phyloP scores from a whole-genome alignment of 2,329 filamentous ascomycete species.

The Botrytis byssoidea region DNA sequence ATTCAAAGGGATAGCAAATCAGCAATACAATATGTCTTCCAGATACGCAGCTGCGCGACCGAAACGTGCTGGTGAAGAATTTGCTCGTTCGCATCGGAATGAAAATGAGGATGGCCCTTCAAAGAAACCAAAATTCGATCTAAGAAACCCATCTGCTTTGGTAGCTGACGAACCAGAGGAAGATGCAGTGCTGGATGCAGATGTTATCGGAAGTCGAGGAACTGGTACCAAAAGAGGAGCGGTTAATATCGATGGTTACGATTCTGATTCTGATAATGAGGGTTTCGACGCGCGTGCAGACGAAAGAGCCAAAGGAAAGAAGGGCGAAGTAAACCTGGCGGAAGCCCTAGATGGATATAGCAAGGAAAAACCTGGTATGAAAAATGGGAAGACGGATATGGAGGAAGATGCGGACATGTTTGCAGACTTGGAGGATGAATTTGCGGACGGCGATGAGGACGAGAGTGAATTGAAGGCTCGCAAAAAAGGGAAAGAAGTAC shows the following conservation, averaged over 20 bases:
- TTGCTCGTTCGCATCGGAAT: constrained; percentile 70
- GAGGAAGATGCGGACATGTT: constrained; percentile 84
- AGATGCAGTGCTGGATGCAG: constrained; percentile 78
- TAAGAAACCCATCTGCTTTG: constrained; percentile 89
- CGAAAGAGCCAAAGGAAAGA: constrained; percentile 49
- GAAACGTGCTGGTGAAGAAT: constrained; percentile 80
- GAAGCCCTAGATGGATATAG: constrained; percentile 57
- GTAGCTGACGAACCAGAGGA: constrained; percentile 77
- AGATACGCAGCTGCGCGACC: constrained; percentile 68
- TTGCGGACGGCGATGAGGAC: constrained; percentile 53
- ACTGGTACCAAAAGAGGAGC: constrained; percentile 83
- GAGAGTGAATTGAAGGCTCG: constrained; percentile 49
- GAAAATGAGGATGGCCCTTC: constrained; percentile 48
- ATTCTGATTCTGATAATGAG: constrained; percentile 90
- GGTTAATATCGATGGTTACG: constrained; percentile 95
- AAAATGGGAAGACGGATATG: constrained; percentile 44
- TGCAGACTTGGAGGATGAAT: constrained; percentile 63
- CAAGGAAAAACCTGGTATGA: constrained; percentile 35
- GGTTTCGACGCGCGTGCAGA: constrained; percentile 77
- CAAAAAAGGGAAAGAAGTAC: constrained; percentile 63
- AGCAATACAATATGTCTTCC: constrained; percentile 50
- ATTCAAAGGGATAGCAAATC: background rate
- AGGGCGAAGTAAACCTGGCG: constrained; percentile 50
- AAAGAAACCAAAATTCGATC: constrained; percentile 89
- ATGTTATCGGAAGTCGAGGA: constrained; percentile 78